These are phyloP conservation scores for Starmerella floricola DNA, from an alignment of 805 yeast genomes.

Conservation along the genomic window DNA sequence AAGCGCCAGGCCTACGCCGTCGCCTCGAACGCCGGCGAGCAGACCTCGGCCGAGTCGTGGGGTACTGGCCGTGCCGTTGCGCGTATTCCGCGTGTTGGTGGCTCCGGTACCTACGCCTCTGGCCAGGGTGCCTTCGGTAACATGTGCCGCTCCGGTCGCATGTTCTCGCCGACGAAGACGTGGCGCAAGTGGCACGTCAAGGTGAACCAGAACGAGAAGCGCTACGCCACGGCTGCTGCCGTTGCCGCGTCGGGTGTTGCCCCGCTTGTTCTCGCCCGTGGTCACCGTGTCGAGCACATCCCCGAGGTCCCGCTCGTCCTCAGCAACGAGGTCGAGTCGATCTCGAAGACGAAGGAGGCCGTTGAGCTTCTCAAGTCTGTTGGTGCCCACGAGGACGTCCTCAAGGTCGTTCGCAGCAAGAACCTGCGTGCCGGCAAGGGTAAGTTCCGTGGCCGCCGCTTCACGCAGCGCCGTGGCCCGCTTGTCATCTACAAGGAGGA, in stretches of 20 bases:
- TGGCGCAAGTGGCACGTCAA: conserved; percentile 99
- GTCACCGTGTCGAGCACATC: conserved; percentile 98
- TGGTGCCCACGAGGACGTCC: conserved; percentile 97
- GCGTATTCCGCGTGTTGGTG: conserved; percentile 99
- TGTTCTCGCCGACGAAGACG: conserved; percentile 99
- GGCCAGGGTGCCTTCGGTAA: conserved; percentile 99
- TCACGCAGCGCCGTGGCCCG: conserved; percentile 99
- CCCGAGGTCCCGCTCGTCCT: conserved; percentile 98
- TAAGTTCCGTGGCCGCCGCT: conserved; percentile 99
- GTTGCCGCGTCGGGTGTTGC: conserved; percentile 98
- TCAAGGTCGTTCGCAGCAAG: conserved; percentile 96
- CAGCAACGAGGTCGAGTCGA: conserved; percentile 80
- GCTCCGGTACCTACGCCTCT: conserved; percentile 99
- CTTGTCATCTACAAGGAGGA: conserved; percentile 96
- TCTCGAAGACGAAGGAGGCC: conserved; percentile 96
- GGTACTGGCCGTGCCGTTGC: conserved; percentile 99
- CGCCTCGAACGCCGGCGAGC: conserved; percentile 98
- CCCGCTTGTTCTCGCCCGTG: conserved; percentile 97
- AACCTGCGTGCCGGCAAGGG: conserved; percentile 99
- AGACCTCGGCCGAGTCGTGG: conserved; percentile 99
- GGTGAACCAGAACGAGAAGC: conserved; percentile 99
- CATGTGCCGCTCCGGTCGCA: conserved; percentile 99
- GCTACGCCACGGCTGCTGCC: conserved; percentile 99
- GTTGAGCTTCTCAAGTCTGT: conserved; percentile 95
- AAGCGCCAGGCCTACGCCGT: conserved; percentile 99